Percentiles rank a stretch among this genome's conserved stretches.
phyloP scores from a whole-genome alignment of 2,329 filamentous ascomycete species.

The Colletotrichum chrysophilum region DNA sequence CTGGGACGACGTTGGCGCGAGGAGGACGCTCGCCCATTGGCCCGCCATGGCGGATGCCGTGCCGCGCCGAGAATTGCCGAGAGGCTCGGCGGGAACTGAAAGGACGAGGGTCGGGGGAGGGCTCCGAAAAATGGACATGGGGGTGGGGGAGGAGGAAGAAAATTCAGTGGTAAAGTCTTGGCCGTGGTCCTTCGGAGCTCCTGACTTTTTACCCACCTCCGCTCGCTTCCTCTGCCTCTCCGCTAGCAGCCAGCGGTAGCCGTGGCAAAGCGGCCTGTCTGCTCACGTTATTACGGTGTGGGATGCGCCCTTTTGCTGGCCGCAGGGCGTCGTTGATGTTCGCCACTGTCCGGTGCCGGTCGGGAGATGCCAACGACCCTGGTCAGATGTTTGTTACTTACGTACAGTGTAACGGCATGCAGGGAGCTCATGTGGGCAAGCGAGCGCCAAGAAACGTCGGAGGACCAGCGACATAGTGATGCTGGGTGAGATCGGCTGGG shows the following conservation, averaged over 20 bases:
- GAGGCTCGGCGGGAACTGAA: slow-evolving; percentile 17
- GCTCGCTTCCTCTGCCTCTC: neutral
- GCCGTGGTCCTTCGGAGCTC: neutral
- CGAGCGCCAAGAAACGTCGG: neutral
- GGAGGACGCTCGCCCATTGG: slow-evolving; percentile 1
- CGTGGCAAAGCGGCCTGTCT: neutral
- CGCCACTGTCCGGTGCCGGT: neutral
- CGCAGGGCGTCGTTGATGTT: neutral
- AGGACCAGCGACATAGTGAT: neutral
- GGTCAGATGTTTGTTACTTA: neutral
- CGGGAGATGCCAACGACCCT: neutral
- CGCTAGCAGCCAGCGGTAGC: neutral
- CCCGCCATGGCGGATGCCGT: slow-evolving; percentile 9
- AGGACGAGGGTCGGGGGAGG: slow-evolving; percentile 3
- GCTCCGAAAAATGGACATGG: neutral
- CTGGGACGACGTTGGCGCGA: slow-evolving; percentile 2
- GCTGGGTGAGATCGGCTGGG: neutral
- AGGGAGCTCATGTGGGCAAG: neutral
- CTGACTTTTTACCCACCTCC: neutral
- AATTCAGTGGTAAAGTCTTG: neutral
- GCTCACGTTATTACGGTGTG: neutral
- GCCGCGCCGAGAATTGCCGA: slow-evolving; percentile 21
- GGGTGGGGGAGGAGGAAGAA: neutral
- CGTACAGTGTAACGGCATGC: neutral
- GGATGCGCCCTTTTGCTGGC: neutral